Conservation (phyloP, 257 asterid species). For the Craterostigma plantagineum region DNA sequence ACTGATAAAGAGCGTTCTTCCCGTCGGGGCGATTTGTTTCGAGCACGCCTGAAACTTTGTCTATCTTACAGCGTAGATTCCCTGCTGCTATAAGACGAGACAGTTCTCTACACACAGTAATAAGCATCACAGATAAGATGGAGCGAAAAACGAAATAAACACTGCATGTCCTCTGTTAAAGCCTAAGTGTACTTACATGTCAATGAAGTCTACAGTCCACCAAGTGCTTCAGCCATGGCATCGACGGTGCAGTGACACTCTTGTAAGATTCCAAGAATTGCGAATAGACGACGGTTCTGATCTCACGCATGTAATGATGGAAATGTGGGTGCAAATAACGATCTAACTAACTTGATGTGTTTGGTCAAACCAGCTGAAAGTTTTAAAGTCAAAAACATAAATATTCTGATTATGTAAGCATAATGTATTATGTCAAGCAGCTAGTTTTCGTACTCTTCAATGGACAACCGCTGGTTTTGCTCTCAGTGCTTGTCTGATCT, state of each 20-base stretch:
- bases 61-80: constrained; percentile 69
- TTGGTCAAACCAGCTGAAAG: constrained; percentile 69
- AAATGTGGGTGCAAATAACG: constrained; percentile 61
- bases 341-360: constrained; percentile 55
- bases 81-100: constrained; percentile 75
- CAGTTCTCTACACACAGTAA: constrained; percentile 30
- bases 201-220: constrained; percentile 66
- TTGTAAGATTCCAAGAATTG: constrained; percentile 74
- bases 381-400: no score
- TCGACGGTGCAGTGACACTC: constrained; percentile 65
- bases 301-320: constrained; percentile 72
- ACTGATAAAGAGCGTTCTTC: constrained; percentile 68
- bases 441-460: no score
- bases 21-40: constrained; percentile 80
- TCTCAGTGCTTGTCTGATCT: constrained; percentile 88
- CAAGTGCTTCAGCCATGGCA: constrained; percentile 70
- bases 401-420: no score
- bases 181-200: no score
- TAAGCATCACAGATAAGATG: not conserved
- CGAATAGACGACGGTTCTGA: constrained; percentile 55
- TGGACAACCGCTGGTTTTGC: constrained; percentile 95
- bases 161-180: no score
- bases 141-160: not conserved
- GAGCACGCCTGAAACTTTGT: constrained; percentile 60
- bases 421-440: no score